phyloP scores from a whole-genome alignment of 768 basidiomycete genomes.

The Pleurotus eryngii region DNA sequence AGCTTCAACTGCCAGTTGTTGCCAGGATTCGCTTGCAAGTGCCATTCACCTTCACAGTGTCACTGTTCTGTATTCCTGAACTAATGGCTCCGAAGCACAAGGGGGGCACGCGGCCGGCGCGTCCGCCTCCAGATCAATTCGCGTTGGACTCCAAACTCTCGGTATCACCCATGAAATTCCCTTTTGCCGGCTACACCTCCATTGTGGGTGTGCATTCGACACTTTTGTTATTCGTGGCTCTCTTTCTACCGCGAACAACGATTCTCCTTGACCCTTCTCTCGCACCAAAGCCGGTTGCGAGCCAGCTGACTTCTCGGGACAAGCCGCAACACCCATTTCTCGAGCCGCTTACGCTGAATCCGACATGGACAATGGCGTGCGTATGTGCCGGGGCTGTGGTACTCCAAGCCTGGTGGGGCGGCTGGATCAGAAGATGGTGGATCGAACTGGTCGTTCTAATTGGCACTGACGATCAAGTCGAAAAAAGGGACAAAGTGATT shows the following conservation, averaged over 20 bases:
- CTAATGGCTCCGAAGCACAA: background rate
- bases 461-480: constrained; percentile 40
- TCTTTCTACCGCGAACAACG: constrained; percentile 68
- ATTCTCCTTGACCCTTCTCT: constrained; percentile 36
- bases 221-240: constrained; percentile 60
- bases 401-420: constrained; percentile 71
- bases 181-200: constrained; percentile 60
- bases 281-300: constrained; percentile 24
- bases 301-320: constrained; percentile 42
- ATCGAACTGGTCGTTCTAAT: constrained; percentile 33
- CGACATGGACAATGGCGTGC: constrained; percentile 55
- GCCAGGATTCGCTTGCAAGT: no score
- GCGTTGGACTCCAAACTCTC: constrained; percentile 3
- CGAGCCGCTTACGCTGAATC: constrained; percentile 59
- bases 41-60: background rate
- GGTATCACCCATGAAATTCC: constrained; percentile 22
- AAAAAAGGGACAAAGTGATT: constrained; percentile 37
- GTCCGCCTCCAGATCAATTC: background rate
- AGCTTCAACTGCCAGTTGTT: no score
- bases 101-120: background rate
- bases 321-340: constrained; percentile 72
- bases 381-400: constrained; percentile 50
- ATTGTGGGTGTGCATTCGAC: constrained; percentile 64
- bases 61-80: background rate
- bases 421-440: constrained; percentile 60